phyloP scores from a whole-genome alignment of 768 basidiomycete genomes.

The Termitomyces titanicus region DNA sequence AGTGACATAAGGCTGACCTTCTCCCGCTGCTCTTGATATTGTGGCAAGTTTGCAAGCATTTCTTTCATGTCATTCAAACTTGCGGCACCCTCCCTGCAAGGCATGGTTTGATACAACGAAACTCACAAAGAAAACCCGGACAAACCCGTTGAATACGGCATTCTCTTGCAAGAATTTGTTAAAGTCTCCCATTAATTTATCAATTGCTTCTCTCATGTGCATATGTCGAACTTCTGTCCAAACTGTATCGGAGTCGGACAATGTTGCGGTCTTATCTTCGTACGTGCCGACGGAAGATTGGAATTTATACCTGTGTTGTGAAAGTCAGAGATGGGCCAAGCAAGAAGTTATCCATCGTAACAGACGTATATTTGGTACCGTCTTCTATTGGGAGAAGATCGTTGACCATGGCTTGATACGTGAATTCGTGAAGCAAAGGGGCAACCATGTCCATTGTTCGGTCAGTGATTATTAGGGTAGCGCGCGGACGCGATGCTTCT shows the following conservation, averaged over 20 bases:
- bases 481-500: constrained; percentile 63
- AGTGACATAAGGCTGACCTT: constrained; percentile 48
- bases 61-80: constrained; percentile 98
- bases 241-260: constrained; percentile 85
- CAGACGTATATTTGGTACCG: constrained; percentile 84
- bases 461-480: constrained; percentile 88
- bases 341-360: constrained; percentile 12
- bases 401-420: constrained; percentile 98
- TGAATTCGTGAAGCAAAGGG: constrained; percentile 95
- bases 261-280: constrained; percentile 83
- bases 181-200: constrained; percentile 95
- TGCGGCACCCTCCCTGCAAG: constrained; percentile 67
- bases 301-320: constrained; percentile 80
- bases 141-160: constrained; percentile 89
- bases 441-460: constrained; percentile 93
- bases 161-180: constrained; percentile 93
- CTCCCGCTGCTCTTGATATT: constrained; percentile 93
- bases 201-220: constrained; percentile 99
- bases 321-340: background rate
- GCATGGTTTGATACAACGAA: constrained; percentile 3
- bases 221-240: constrained; percentile 94
- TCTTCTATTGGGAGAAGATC: constrained; percentile 88
- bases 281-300: constrained; percentile 80
- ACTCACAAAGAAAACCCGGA: constrained; percentile 6
- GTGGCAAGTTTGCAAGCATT: constrained; percentile 92